Conservation (phyloP, 2,329 filamentous ascomycete genomes). For the Neopestalotiopsis sp. region DNA sequence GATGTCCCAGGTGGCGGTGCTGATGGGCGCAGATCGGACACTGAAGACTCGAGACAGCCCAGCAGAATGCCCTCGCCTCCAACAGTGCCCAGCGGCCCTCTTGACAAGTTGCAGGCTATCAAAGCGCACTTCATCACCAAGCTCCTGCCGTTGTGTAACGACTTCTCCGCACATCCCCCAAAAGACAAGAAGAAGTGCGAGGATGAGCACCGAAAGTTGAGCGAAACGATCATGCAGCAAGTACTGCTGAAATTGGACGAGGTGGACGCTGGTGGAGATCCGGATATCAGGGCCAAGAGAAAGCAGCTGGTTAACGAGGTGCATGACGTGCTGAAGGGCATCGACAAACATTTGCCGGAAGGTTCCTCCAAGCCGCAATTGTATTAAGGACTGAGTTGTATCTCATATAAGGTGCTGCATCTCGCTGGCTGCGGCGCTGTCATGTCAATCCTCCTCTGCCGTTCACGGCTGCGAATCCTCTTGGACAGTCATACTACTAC, state of each 20-base stretch:
- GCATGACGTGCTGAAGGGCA: constrained; percentile 67
- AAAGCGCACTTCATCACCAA: constrained; percentile 66
- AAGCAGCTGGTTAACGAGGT: constrained; percentile 77
- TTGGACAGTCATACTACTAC: too few species aligned
- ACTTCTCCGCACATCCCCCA: constrained; percentile 69
- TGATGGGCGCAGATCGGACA: constrained; percentile 37
- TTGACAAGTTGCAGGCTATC: constrained; percentile 72
- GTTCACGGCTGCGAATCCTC: too few species aligned
- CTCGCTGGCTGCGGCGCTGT: too few species aligned
- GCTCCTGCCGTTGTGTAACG: constrained; percentile 68
- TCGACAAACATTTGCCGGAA: constrained; percentile 57
- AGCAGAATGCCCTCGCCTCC: constrained; percentile 43
- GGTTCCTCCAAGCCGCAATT: constrained; percentile 21
- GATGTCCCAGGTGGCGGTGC: constrained; percentile 43
- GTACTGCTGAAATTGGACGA: constrained; percentile 79
- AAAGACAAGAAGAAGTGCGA: constrained; percentile 69
- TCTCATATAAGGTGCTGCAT: background rate
- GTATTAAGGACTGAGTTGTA: background rate
- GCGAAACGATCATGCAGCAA: constrained; percentile 78
- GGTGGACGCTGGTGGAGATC: constrained; percentile 74
- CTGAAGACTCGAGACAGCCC: constrained; percentile 42
- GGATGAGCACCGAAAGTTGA: constrained; percentile 77
- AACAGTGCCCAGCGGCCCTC: constrained; percentile 45
- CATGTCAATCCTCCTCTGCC: too few species aligned
- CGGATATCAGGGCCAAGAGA: constrained; percentile 66